Conservation (phyloP, 257 asterid species). For the Solanum sitiens region DNA sequence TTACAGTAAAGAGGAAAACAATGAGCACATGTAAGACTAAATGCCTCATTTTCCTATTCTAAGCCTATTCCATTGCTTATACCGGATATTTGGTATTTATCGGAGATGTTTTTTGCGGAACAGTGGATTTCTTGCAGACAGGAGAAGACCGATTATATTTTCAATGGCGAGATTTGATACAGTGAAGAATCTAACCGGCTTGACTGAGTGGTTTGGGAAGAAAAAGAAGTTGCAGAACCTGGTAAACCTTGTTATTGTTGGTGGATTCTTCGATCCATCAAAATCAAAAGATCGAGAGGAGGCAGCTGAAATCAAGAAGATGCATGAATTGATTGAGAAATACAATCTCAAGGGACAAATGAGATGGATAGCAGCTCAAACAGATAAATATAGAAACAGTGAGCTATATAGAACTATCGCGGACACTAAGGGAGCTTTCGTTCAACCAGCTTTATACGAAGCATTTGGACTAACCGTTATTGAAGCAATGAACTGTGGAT, state of each 20-base stretch:
- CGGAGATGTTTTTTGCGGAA: not conserved
- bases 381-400: constrained; percentile 61
- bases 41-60: not conserved
- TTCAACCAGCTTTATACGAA: constrained; percentile 85
- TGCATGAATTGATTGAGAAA: constrained; percentile 58
- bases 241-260: constrained; percentile 76
- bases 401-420: constrained; percentile 76
- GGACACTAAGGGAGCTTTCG: constrained; percentile 75
- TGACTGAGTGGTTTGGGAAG: constrained; percentile 80
- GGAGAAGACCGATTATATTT: constrained; percentile 64
- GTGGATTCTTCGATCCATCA: constrained; percentile 71
- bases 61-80: not conserved
- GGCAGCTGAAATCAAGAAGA: constrained; percentile 72
- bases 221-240: constrained; percentile 41
- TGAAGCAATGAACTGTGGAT: constrained; percentile 85
- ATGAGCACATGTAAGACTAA: constrained; percentile 63
- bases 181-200: constrained; percentile 72
- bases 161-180: constrained; percentile 82
- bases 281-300: constrained; percentile 83
- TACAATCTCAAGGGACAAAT: constrained; percentile 67
- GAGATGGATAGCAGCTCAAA: constrained; percentile 92
- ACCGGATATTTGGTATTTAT: not conserved
- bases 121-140: constrained; percentile 70
- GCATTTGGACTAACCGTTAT: constrained; percentile 83
- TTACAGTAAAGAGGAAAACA: constrained; percentile 48